Conservation (phyloP, 2,329 filamentous ascomycete genomes). For the Monilinia vaccinii-corymbosi region DNA sequence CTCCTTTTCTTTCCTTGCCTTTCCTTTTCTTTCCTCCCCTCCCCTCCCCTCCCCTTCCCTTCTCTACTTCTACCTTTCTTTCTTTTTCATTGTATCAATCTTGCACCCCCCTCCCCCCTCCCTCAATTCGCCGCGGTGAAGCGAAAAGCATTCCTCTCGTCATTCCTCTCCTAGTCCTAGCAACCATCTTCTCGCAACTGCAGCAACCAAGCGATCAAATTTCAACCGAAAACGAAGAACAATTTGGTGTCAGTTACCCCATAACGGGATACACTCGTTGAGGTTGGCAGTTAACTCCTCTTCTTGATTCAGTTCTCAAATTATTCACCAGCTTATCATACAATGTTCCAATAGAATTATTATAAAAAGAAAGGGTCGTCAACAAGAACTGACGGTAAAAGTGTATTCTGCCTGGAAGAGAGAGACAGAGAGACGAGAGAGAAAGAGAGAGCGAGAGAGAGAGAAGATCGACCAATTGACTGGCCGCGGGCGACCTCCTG, state of each 20-base stretch:
- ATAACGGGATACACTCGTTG: constrained; percentile 2
- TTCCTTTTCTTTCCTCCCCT: background rate
- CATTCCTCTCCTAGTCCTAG: constrained; percentile 9
- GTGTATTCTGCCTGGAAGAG: constrained; percentile 23
- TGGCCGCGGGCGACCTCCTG: constrained; percentile 51
- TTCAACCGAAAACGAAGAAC: background rate
- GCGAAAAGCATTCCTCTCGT: constrained; percentile 6
- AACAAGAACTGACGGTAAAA: constrained; percentile 24
- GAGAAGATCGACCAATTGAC: constrained; percentile 12
- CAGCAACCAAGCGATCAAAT: constrained; percentile 7
- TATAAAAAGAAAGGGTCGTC: background rate
- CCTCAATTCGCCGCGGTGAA: constrained; percentile 1
- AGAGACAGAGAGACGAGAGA: background rate
- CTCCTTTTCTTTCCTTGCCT: background rate
- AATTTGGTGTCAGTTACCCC: constrained; percentile 1
- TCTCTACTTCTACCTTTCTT: background rate
- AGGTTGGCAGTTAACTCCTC: constrained; percentile 9
- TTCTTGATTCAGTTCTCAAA: background rate
- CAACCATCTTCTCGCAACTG: background rate
- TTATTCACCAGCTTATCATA: constrained; percentile 1
- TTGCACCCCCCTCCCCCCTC: background rate
- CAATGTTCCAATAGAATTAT: background rate
- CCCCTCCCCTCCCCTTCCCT: background rate
- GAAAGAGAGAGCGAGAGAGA: background rate
- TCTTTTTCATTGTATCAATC: background rate